phyloP scores from a whole-genome alignment of 1,284 basidiomycete species.

The Tremellales sp. region DNA sequence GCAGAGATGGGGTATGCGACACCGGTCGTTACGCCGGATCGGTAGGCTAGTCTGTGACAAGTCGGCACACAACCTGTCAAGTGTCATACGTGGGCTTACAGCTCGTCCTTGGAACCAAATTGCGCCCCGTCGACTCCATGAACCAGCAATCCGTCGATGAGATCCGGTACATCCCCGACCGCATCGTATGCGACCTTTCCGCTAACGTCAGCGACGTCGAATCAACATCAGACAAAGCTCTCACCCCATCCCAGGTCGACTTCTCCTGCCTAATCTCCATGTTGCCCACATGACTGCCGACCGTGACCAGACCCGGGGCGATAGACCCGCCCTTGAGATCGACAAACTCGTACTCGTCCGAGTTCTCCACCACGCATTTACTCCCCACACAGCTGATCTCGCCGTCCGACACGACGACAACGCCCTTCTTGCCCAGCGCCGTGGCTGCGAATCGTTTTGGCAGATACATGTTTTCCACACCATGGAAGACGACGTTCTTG shows the following conservation, averaged over 20 bases:
- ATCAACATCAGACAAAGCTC: constrained; percentile 1
- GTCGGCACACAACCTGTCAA: constrained; percentile 39
- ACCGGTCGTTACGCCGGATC: constrained; percentile 60
- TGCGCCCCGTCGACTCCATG: constrained; percentile 68
- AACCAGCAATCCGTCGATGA: constrained; percentile 58
- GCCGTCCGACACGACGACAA: constrained; percentile 46
- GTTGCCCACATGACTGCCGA: constrained; percentile 48
- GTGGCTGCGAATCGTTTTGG: constrained; percentile 1
- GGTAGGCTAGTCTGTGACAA: constrained; percentile 51
- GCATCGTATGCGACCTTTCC: constrained; percentile 48
- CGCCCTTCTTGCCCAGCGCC: constrained; percentile 4
- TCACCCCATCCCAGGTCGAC: constrained; percentile 63
- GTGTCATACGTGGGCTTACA: constrained; percentile 53
- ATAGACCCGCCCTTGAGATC: constrained; percentile 50
- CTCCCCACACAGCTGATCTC: constrained; percentile 45
- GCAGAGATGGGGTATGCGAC: constrained; percentile 47
- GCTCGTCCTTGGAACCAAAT: constrained; percentile 64
- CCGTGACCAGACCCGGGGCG: constrained; percentile 46
- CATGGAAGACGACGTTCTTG: constrained; percentile 44
- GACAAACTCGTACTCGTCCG: constrained; percentile 29
- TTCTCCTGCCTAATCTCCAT: constrained; percentile 55
- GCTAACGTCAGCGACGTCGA: neutral
- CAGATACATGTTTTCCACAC: constrained; percentile 37
- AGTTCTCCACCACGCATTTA: constrained; percentile 16
- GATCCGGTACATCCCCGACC: constrained; percentile 56